Percentiles rank a stretch among this genome's conserved stretches.
Evolutionary conservation across 139 green algal genomes (phyloP).

Genomic region (Chlorella sp.): DNA sequence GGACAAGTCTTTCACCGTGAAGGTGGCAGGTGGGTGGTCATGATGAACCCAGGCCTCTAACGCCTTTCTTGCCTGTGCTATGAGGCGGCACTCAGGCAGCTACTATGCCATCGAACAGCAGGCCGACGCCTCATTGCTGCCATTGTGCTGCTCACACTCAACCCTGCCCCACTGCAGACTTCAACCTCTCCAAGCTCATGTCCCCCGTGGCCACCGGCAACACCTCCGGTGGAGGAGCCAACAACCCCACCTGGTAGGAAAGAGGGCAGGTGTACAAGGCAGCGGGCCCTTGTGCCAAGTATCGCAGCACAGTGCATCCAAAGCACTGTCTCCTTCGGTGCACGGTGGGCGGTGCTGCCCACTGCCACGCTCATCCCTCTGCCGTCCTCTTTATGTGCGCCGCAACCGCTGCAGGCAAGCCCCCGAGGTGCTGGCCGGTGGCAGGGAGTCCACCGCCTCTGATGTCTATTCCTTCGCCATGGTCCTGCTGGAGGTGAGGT

Average conservation of each 20-base stretch:
- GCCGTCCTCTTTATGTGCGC: not conserved
- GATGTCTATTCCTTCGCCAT: conserved; percentile 7
- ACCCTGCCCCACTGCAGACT: not conserved
- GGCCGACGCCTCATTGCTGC: no score
- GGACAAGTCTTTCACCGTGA: not conserved
- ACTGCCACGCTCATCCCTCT: no score
- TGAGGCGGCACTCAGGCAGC: no score
- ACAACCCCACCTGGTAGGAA: conserved; percentile 3
- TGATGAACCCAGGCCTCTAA: no score
- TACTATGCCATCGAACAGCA: no score
- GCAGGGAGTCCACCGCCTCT: not conserved
- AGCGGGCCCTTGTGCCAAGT: no score
- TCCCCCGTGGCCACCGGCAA: not conserved
- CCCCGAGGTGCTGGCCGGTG: not conserved
- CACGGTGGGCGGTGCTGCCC: no score
- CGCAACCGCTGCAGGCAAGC: not conserved
- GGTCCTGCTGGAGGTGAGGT: not conserved
- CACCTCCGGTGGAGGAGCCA: not conserved
- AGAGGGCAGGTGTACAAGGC: no score
- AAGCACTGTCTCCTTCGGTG: no score
- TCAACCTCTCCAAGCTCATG: conserved; percentile 23
- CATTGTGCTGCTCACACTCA: no score
- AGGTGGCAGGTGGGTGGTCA: conserved; percentile 9
- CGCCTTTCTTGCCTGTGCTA: no score
- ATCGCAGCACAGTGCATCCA: no score